phyloP scores from a whole-genome alignment of 108 stramenopile species.

The Phaeodactylum tricornutum region DNA sequence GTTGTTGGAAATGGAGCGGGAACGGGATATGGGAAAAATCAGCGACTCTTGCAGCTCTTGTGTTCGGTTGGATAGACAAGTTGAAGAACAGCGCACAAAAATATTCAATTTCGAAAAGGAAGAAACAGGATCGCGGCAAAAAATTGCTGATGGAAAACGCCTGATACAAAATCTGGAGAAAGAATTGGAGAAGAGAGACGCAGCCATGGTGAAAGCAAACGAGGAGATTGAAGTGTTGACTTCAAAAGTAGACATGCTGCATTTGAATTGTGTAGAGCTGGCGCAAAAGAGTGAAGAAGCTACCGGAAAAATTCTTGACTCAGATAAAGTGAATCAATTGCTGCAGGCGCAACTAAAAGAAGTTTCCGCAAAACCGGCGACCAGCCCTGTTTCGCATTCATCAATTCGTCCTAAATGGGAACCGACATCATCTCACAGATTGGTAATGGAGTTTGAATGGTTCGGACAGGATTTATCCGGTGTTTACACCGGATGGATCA shows the following conservation, averaged over 20 bases:
- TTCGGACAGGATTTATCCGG: slow-evolving; percentile 8
- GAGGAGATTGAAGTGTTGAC: neutral
- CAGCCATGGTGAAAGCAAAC: neutral
- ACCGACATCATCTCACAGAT: neutral
- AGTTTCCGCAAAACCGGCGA: neutral
- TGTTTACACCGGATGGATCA: slow-evolving; percentile 31
- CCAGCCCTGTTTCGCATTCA: neutral
- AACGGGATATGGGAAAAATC: too few relatives aligned
- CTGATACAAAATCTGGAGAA: neutral
- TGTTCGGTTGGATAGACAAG: too few relatives aligned
- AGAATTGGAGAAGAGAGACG: neutral
- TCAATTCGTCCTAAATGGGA: neutral
- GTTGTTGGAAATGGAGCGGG: slow-evolving; percentile 4
- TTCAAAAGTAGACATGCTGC: too few relatives aligned
- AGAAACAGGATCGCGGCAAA: neutral
- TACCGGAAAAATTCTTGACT: neutral
- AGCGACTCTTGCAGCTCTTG: too few relatives aligned
- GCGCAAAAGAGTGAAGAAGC: neutral
- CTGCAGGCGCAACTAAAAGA: neutral
- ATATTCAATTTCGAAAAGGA: neutral
- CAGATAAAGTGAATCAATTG: neutral
- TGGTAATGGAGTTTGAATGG: slow-evolving; percentile 4
- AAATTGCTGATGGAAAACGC: neutral
- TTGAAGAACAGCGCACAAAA: too few relatives aligned
- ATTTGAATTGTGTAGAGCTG: too few relatives aligned